phyloP scores from a whole-genome alignment of 2,329 filamentous ascomycete species.

The Beauveria brongniartii region DNA sequence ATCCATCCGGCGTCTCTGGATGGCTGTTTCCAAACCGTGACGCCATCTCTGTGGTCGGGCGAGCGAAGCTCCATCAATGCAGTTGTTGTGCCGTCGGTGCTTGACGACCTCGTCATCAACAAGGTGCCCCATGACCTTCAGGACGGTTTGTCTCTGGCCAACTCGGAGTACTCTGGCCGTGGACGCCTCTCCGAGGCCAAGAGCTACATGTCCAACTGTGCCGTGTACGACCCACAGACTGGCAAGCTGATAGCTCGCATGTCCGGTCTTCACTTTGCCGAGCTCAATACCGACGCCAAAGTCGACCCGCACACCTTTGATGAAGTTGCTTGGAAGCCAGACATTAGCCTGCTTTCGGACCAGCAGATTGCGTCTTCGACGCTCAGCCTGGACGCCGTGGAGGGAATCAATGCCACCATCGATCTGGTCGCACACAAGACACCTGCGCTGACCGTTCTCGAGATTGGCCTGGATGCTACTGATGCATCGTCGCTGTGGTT shows the following conservation, averaged over 20 bases:
- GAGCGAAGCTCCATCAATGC: slow-evolving; percentile 15
- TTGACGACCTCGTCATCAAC: slow-evolving; percentile 18
- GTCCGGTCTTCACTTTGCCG: slow-evolving; percentile 15
- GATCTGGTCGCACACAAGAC: slow-evolving; percentile 28
- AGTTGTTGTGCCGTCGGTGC: slow-evolving; percentile 17
- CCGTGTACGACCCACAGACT: slow-evolving; percentile 15
- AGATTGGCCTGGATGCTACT: slow-evolving; percentile 20
- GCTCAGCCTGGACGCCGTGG: background rate
- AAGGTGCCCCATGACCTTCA: slow-evolving; percentile 4
- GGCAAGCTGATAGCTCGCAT: slow-evolving; percentile 17
- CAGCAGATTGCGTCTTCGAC: background rate
- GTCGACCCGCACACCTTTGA: slow-evolving; percentile 18
- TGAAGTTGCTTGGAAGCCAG: slow-evolving; percentile 16
- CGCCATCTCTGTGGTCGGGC: slow-evolving; percentile 14
- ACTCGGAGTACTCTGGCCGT: background rate
- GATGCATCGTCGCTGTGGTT: slow-evolving; percentile 23
- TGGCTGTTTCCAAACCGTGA: slow-evolving; percentile 20
- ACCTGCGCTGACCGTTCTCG: slow-evolving; percentile 24
- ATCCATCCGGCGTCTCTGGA: slow-evolving; percentile 30
- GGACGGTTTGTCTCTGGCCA: background rate
- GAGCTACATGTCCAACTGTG: slow-evolving; percentile 18
- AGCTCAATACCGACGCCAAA: slow-evolving; percentile 16
- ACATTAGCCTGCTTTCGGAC: slow-evolving; percentile 15
- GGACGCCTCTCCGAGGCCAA: background rate
- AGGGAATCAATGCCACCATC: slow-evolving; percentile 16